These are phyloP conservation scores for Casuarina glauca DNA, from an alignment of 306 rosid genomes.

Conservation along the genomic window DNA sequence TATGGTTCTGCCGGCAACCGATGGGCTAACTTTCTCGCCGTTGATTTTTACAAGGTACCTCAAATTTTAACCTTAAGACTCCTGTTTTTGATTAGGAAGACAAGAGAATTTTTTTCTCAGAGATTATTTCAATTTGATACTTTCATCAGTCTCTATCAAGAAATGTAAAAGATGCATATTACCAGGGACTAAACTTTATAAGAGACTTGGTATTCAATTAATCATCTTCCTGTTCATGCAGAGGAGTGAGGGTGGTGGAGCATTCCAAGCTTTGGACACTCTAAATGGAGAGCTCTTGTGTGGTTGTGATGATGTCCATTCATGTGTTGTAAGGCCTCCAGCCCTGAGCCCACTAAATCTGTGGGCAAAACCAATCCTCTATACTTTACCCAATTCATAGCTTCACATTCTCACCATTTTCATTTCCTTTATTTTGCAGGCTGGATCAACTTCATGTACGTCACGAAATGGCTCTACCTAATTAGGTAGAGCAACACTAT, in stretches of 20 bases:
- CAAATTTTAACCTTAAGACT: no score
- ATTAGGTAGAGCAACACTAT: background rate
- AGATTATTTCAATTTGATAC: no score
- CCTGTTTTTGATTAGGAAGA: no score
- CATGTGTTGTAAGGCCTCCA: slow-evolving; percentile 43
- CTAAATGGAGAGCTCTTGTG: slow-evolving; percentile 81
- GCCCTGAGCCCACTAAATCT: no score
- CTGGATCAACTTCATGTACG: slow-evolving; percentile 51
- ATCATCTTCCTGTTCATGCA: slow-evolving; percentile 21
- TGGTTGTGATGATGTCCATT: slow-evolving; percentile 60
- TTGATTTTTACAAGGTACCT: slow-evolving; percentile 68
- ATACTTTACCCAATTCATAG: no score
- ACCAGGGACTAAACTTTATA: no score
- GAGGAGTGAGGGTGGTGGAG: slow-evolving; percentile 90
- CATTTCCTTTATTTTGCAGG: slow-evolving; percentile 33
- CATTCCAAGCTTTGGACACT: slow-evolving; percentile 74
- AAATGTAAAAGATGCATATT: no score
- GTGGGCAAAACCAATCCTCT: no score
- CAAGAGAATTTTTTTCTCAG: no score
- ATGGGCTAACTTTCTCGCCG: slow-evolving; percentile 77
- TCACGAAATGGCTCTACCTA: background rate
- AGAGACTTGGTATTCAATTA: no score
- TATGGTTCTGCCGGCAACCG: slow-evolving; percentile 64
- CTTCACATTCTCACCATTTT: background rate
- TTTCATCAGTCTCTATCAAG: no score